Evolutionary conservation across 1,284 basidiomycete species (phyloP).

Genomic region (Grifola frondosa): DNA sequence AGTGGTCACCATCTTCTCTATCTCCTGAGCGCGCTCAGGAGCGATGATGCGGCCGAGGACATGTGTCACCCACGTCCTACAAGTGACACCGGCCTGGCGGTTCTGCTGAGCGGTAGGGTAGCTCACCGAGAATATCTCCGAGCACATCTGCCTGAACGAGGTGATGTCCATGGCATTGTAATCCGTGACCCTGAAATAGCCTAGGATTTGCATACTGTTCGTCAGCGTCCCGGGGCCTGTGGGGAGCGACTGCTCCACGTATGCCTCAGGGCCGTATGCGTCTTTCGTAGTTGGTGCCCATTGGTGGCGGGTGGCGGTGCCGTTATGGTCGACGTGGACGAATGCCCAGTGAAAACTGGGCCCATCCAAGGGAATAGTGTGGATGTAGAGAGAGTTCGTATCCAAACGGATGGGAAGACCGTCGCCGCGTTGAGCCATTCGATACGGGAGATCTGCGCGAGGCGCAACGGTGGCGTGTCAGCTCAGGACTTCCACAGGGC

Average conservation of each 20-base stretch:
- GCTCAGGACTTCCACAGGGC: no score
- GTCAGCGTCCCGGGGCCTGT: slow-evolving; percentile 12
- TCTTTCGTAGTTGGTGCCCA: slow-evolving; percentile 20
- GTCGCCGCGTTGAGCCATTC: no score
- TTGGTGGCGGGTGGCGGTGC: slow-evolving; percentile 22
- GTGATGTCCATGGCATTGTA: slow-evolving; percentile 11
- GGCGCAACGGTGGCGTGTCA: no score
- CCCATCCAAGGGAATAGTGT: slow-evolving; percentile 19
- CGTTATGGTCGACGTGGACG: slow-evolving; percentile 17
- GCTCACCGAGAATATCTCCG: slow-evolving; percentile 12
- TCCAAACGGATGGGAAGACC: slow-evolving; percentile 10
- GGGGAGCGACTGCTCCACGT: slow-evolving; percentile 20
- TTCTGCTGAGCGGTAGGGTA: slow-evolving; percentile 18
- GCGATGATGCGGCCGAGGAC: slow-evolving; percentile 15
- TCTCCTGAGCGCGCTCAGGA: slow-evolving; percentile 11
- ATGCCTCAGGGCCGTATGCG: slow-evolving; percentile 17
- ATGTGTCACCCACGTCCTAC: slow-evolving; percentile 21
- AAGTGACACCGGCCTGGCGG: slow-evolving; percentile 17
- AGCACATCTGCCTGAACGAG: slow-evolving; percentile 12
- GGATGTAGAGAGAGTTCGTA: slow-evolving; percentile 13
- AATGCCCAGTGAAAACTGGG: slow-evolving; percentile 25
- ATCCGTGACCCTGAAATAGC: slow-evolving; percentile 20
- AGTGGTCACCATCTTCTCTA: slow-evolving; percentile 16
- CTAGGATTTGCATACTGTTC: slow-evolving; percentile 16
- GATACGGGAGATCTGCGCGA: no score